Conservation (phyloP, 192 early-diverging fungal genomes). For the Allomyces macrogynus region DNA sequence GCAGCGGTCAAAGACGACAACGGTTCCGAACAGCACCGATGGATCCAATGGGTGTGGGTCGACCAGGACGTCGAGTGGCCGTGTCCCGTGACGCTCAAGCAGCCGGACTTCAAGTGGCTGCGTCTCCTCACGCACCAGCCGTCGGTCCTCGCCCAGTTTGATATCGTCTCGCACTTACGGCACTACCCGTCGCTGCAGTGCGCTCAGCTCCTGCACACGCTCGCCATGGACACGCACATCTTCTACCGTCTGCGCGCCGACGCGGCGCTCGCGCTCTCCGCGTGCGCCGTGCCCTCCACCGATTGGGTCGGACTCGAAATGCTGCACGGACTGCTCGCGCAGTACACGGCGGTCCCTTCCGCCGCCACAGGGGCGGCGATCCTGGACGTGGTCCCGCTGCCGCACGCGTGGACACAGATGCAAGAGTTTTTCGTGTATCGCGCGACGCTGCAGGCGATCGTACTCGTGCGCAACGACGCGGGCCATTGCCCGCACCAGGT, state of each 20-base stretch:
- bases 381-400: background rate
- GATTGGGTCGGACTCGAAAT: background rate
- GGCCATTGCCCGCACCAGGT: background rate
- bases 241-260: background rate
- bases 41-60: conserved; percentile 74
- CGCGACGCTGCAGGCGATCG: background rate
- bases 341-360: background rate
- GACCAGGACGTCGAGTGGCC: conserved; percentile 92
- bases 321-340: background rate
- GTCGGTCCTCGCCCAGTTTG: background rate
- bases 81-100: conserved; percentile 62
- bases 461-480: background rate
- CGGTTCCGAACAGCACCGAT: conserved; percentile 35
- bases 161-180: background rate
- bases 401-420: background rate
- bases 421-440: background rate
- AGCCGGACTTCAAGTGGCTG: conserved; percentile 84
- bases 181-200: background rate
- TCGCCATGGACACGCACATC: background rate
- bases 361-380: background rate
- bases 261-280: background rate
- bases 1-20: background rate
- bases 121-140: background rate
- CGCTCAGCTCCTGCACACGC: background rate
- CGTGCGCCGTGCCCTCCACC: background rate